Conservation (phyloP, 805 yeast genomes). For the Danielozyma ontarioensis region DNA sequence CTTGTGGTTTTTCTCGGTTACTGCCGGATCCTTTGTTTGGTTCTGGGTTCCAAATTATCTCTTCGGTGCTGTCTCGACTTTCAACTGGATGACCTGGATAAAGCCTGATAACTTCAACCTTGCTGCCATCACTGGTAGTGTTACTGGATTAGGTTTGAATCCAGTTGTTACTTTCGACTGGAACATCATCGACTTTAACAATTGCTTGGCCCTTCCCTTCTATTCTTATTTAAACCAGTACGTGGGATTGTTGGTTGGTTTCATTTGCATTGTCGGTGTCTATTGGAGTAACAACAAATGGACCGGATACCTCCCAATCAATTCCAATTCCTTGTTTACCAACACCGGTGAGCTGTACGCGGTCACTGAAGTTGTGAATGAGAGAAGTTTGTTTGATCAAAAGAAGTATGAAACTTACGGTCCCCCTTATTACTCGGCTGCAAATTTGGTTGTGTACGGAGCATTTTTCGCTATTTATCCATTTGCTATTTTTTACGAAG, state of each 20-base stretch:
- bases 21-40: conserved; percentile 17
- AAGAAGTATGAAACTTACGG: conserved; percentile 17
- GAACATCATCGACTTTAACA: conserved; percentile 13
- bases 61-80: conserved; percentile 18
- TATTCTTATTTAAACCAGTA: conserved; percentile 6
- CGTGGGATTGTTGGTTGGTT: conserved; percentile 14
- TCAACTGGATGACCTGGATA: conserved; percentile 30
- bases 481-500: conserved; percentile 11
- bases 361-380: conserved; percentile 11
- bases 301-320: conserved; percentile 21
- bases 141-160: conserved; percentile 23
- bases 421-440: conserved; percentile 28
- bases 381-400: conserved; percentile 10
- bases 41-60: conserved; percentile 26
- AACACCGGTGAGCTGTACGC: conserved; percentile 19
- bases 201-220: conserved; percentile 3
- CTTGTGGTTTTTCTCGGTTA: conserved; percentile 11
- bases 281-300: conserved; percentile 18
- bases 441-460: conserved; percentile 21
- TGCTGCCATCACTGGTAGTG: conserved; percentile 21
- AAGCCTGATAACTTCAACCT: conserved; percentile 18
- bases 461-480: conserved; percentile 24
- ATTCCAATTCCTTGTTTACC: conserved; percentile 17
- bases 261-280: conserved; percentile 15
- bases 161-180: conserved; percentile 27